phyloP scores from a whole-genome alignment of 495 filamentous ascomycete genomes.

The Annulohypoxylon moriforme region DNA sequence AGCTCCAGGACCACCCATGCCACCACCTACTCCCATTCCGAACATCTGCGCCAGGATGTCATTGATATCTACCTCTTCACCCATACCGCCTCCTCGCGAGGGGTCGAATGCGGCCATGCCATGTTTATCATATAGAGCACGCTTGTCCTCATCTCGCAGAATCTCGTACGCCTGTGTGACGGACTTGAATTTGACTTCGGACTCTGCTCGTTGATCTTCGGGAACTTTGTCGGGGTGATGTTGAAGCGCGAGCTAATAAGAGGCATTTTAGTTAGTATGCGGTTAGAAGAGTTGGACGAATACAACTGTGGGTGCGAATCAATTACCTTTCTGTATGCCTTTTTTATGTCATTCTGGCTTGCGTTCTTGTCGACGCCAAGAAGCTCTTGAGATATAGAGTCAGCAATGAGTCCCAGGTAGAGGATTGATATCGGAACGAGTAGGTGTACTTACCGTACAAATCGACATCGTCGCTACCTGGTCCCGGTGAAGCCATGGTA shows the following conservation, averaged over 20 bases:
- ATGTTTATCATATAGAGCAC: slow-evolving; percentile 88
- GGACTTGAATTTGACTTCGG: slow-evolving; percentile 90
- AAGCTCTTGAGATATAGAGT: slow-evolving; percentile 65
- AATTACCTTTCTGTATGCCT: slow-evolving; percentile 93
- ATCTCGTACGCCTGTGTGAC: slow-evolving; percentile 97
- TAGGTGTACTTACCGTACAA: slow-evolving; percentile 70
- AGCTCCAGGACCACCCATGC: slow-evolving; percentile 58
- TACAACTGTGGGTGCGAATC: neutral
- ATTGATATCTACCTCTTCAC: slow-evolving; percentile 81
- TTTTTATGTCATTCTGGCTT: slow-evolving; percentile 88
- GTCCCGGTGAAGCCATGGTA: slow-evolving; percentile 54
- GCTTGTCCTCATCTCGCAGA: slow-evolving; percentile 93
- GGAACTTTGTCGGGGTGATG: slow-evolving; percentile 97
- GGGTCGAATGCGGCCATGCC: slow-evolving; percentile 94
- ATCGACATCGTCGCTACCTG: slow-evolving; percentile 64
- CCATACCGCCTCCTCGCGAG: slow-evolving; percentile 72
- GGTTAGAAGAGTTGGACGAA: neutral
- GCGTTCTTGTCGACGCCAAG: slow-evolving; percentile 77
- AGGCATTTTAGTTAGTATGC: slow-evolving; percentile 35
- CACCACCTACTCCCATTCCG: slow-evolving; percentile 76
- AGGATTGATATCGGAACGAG: neutral
- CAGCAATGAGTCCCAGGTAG: slow-evolving; percentile 19
- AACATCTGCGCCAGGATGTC: slow-evolving; percentile 96
- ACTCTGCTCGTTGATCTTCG: slow-evolving; percentile 81
- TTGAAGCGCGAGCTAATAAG: slow-evolving; percentile 78